These are phyloP conservation scores for Nevesoporus exiguus DNA, from an alignment of 768 basidiomycete genomes.

Conservation along the genomic window DNA sequence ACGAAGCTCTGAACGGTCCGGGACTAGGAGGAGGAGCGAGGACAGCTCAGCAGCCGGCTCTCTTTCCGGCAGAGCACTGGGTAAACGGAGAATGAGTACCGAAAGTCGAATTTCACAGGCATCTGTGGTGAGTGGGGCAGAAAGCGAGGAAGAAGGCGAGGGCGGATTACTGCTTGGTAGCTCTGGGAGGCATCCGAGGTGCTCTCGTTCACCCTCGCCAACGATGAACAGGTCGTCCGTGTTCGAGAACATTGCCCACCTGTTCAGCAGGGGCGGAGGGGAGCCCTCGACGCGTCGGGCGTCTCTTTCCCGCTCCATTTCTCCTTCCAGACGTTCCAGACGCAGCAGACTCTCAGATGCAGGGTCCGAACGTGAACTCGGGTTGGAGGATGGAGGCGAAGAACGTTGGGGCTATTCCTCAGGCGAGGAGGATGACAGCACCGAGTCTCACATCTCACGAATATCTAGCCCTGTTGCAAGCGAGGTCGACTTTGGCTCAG, in stretches of 20 bases:
- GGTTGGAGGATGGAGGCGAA: constrained; percentile 53
- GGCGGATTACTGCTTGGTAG: constrained; percentile 29
- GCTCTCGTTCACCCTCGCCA: constrained; percentile 38
- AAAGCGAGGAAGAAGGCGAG: constrained; percentile 37
- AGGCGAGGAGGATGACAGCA: constrained; percentile 66
- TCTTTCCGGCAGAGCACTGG: constrained; percentile 26
- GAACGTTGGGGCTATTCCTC: constrained; percentile 95
- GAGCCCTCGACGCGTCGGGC: constrained; percentile 44
- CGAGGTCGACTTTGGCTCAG: constrained; percentile 71
- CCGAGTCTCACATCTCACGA: constrained; percentile 20
- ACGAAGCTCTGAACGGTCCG: constrained; percentile 53
- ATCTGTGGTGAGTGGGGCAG: constrained; percentile 39
- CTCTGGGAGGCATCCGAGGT: constrained; percentile 28
- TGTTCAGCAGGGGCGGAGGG: constrained; percentile 55
- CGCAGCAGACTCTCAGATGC: constrained; percentile 52
- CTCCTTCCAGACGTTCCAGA: constrained; percentile 47
- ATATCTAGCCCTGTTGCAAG: constrained; percentile 36
- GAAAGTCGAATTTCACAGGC: constrained; percentile 39
- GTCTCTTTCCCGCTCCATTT: constrained; percentile 55
- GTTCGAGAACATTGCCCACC: constrained; percentile 65
- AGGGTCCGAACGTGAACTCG: constrained; percentile 57
- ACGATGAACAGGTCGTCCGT: constrained; percentile 38
- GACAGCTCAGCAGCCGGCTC: constrained; percentile 34
- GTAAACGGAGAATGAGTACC: constrained; percentile 43
- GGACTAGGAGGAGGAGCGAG: constrained; percentile 47